Evolutionary conservation across 371 early-diverging fungal species (phyloP).

Genomic region (Mortierella sp.): DNA sequence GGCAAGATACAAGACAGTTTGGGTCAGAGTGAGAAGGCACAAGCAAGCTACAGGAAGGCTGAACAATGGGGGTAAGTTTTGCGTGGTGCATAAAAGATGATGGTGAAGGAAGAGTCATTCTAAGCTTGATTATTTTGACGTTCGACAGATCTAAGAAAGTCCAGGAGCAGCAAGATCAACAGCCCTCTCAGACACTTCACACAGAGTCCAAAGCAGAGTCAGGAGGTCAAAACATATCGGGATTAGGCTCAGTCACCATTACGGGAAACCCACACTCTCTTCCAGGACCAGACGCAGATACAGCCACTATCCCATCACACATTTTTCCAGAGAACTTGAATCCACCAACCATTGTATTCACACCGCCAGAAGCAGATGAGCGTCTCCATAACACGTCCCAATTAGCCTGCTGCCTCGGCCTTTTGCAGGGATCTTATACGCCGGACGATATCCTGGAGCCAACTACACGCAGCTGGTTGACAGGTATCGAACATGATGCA

Average conservation of each 20-base stretch:
- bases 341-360: background rate
- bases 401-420: constrained; percentile 8
- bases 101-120: background rate
- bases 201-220: too few relatives aligned
- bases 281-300: background rate
- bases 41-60: constrained; percentile 1
- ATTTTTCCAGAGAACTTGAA: background rate
- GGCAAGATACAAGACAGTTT: background rate
- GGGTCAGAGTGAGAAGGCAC: constrained; percentile 1
- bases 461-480: background rate
- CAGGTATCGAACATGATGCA: background rate
- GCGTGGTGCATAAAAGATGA: background rate
- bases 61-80: background rate
- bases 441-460: background rate
- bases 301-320: background rate
- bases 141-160: background rate
- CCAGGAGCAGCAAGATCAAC: too few relatives aligned
- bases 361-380: background rate
- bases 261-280: too few relatives aligned
- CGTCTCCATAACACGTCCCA: constrained; percentile 3
- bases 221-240: too few relatives aligned
- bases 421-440: background rate
- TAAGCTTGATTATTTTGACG: background rate
- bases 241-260: too few relatives aligned
- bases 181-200: too few relatives aligned